Evolutionary conservation across 768 basidiomycete genomes (phyloP), one percentile per base, ranked within the genome.

Genomic region (Termitomyces sp.): DNA sequence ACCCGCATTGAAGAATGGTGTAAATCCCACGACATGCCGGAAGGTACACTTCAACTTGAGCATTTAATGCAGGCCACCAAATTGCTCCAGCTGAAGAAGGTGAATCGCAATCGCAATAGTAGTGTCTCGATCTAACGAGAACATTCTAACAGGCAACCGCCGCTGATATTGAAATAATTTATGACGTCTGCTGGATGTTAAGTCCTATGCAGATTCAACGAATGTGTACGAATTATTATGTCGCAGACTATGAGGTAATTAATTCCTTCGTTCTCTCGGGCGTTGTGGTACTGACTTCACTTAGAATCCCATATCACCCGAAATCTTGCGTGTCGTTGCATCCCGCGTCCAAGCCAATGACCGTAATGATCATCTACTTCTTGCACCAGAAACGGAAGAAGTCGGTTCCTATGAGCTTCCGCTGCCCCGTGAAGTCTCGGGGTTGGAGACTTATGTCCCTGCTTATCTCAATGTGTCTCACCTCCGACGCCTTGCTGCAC

Each of bases 21-120:
- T 80, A 98, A 99, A 76, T 95, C 97, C 27, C 97, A 98, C 69
- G 94, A 97, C 69, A 98, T 99, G 94, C 97, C 96, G 1, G 97
- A 99, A 71, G 97, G 97, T 9, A 93, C 93, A 18, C 80, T 99
- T 31, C 97, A 98, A 72, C 80, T 99, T 57, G 97, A 99, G 74
- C 95, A 98, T 75, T 81, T 99, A 75, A 97, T 98, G 94, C 97
- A 99, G 78, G 97, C 97, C 57, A 98, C 97, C 67, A 98, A 99
- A 75, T 76, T 99, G 56, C 79, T 99, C 27, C 97, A 99, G 73
- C 78, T 99, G 68, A 99, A 98, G 79, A 99, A 99, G 84, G 94
- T 89, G 56, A 24, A 24, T 77, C 63, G 7, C 18, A 31, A 24
- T 4, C 34, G 18, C 30, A 39, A 47, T 18, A 16, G 20, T 30